These are phyloP conservation scores for Ailanthus altissimus DNA, from an alignment of 345 rosid species.

Conservation along the genomic window DNA sequence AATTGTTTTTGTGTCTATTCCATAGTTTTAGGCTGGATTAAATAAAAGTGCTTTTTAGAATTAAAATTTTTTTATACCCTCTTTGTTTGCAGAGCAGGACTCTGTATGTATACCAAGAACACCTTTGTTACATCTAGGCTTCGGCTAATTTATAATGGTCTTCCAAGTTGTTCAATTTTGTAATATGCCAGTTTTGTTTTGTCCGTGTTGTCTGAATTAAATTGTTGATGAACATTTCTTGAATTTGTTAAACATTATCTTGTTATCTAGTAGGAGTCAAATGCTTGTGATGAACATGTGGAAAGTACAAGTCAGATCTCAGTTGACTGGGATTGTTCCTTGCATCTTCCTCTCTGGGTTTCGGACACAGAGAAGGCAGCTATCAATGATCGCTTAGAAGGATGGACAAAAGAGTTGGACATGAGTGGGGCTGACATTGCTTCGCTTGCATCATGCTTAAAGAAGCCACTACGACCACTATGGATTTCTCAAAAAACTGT, in stretches of 20 bases:
- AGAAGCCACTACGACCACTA: constrained; percentile 76
- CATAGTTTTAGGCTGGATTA: not conserved
- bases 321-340: constrained; percentile 73
- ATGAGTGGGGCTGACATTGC: constrained; percentile 85
- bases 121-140: not conserved
- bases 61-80: not conserved
- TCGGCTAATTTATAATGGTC: not conserved
- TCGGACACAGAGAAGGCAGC: constrained; percentile 69
- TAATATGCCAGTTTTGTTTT: not conserved
- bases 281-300: constrained; percentile 22
- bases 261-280: constrained; percentile 34
- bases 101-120: too few relatives aligned
- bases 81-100: not conserved
- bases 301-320: constrained; percentile 26
- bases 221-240: not conserved
- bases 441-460: constrained; percentile 55
- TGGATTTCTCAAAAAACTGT: constrained; percentile 91
- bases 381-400: constrained; percentile 65
- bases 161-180: not conserved
- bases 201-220: not conserved
- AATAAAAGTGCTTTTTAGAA: not conserved
- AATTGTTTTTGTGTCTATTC: not conserved
- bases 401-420: constrained; percentile 71
- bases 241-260: constrained; percentile 3
- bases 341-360: constrained; percentile 95